Percentiles rank a stretch among this genome's conserved stretches.
These are phyloP conservation scores for Ceratocystis harringtonii DNA, from an alignment of 2,329 filamentous ascomycete genomes.

Conservation along the genomic window DNA sequence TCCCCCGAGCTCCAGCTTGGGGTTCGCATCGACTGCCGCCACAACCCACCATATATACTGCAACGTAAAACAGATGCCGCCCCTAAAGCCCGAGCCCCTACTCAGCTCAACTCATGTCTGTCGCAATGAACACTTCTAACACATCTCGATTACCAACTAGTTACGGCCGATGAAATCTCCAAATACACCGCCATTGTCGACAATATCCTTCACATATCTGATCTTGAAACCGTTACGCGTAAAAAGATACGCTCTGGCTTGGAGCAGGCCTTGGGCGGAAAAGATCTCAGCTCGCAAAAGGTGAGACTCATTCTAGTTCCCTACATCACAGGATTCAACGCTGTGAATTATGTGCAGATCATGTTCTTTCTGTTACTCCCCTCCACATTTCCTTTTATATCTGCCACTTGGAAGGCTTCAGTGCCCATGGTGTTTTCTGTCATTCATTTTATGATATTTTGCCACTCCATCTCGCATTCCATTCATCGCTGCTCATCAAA, in stretches of 20 bases:
- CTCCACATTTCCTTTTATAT: background rate
- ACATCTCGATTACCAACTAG: slow-evolving; percentile 23
- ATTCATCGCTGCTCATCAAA: background rate
- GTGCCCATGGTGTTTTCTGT: background rate
- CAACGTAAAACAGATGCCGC: background rate
- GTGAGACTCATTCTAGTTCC: slow-evolving; percentile 23
- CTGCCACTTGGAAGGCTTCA: background rate
- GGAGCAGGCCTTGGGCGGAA: slow-evolving; percentile 38
- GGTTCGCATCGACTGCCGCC: background rate
- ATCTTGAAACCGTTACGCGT: slow-evolving; percentile 47
- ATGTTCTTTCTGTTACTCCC: background rate
- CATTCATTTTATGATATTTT: too few relatives aligned
- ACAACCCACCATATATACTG: background rate
- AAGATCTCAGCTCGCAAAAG: slow-evolving; percentile 45
- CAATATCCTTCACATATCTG: slow-evolving; percentile 40
- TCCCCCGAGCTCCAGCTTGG: background rate
- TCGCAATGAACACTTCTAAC: background rate
- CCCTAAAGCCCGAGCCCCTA: background rate
- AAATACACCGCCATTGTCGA: slow-evolving; percentile 46
- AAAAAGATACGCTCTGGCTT: slow-evolving; percentile 47
- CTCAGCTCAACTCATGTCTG: background rate
- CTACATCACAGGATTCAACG: background rate
- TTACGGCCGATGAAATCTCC: slow-evolving; percentile 34
- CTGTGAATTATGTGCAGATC: background rate
- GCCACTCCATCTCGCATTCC: background rate